phyloP scores from a whole-genome alignment of 2,329 filamentous ascomycete genomes.

The Graphiopsis chlorocephala region DNA sequence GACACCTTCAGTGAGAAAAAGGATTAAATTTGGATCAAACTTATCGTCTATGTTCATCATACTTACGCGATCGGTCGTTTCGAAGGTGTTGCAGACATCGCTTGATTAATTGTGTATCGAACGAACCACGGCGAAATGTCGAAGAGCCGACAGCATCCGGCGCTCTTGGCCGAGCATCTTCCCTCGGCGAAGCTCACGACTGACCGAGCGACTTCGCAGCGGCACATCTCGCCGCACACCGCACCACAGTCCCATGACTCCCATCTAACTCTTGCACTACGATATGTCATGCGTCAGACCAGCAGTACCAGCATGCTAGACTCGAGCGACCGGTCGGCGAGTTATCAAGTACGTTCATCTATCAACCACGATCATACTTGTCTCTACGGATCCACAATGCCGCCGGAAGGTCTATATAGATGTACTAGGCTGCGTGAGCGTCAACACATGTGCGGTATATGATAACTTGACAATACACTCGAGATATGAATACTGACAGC shows the following conservation, averaged over 20 bases:
- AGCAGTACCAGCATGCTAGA: not conserved
- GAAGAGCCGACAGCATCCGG: not conserved
- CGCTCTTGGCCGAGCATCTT: not conserved
- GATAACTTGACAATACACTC: not conserved
- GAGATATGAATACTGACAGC: not conserved
- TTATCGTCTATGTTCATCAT: not conserved
- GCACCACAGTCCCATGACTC: not conserved
- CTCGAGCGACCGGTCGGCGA: too few species aligned
- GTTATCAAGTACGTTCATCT: not conserved
- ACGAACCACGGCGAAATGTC: not conserved
- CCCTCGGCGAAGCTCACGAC: not conserved
- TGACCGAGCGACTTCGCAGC: not conserved
- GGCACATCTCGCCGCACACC: not conserved
- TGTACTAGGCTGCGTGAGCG: not conserved
- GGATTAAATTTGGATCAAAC: not conserved
- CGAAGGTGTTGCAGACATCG: constrained; percentile 7
- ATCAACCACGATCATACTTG: not conserved
- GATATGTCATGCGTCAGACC: not conserved
- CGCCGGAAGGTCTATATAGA: not conserved
- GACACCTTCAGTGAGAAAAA: constrained; percentile 22
- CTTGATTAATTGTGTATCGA: not conserved
- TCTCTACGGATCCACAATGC: not conserved
- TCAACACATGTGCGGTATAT: not conserved
- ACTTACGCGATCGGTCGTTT: constrained; percentile 23
- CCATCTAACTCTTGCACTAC: not conserved